Evolutionary conservation across 1,139 yeast species (phyloP).

Genomic region (Taphrina communis): DNA sequence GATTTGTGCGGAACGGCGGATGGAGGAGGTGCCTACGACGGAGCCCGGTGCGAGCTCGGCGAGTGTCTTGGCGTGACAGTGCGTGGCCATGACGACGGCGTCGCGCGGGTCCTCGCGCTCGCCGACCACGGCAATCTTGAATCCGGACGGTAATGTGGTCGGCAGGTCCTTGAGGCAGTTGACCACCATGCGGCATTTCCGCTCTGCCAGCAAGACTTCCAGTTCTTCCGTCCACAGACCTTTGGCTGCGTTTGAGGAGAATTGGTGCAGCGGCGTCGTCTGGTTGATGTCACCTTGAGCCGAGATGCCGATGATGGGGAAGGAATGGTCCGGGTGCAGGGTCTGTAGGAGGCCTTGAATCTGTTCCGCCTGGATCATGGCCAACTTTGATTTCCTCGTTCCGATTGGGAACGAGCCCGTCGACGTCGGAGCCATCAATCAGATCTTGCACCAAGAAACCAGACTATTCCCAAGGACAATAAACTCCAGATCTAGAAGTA

Average conservation of each 20-base stretch:
- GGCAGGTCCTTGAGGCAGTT: constrained; percentile 97
- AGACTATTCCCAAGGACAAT: neutral
- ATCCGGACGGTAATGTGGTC: constrained; percentile 84
- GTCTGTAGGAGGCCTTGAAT: constrained; percentile 67
- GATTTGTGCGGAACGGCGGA: constrained; percentile 84
- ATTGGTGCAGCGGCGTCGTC: constrained; percentile 83
- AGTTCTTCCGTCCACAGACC: constrained; percentile 95
- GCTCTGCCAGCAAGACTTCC: constrained; percentile 74
- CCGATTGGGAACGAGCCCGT: constrained; percentile 57
- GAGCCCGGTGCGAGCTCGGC: constrained; percentile 82
- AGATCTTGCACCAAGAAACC: neutral
- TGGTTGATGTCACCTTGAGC: constrained; percentile 91
- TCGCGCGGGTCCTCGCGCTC: constrained; percentile 74
- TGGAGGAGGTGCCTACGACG: constrained; percentile 91
- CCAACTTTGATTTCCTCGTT: constrained; percentile 85
- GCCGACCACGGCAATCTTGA: constrained; percentile 84
- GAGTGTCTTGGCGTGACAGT: constrained; percentile 66
- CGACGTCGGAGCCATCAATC: neutral
- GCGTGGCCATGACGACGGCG: constrained; percentile 80
- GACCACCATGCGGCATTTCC: constrained; percentile 82
- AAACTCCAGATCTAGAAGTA: neutral
- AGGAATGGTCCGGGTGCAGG: constrained; percentile 66
- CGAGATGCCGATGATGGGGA: constrained; percentile 76
- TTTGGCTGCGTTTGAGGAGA: constrained; percentile 73
- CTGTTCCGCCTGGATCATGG: constrained; percentile 81